Conservation (phyloP, 1,284 basidiomycete species). For the Pseudozyma tsukubaensis region DNA sequence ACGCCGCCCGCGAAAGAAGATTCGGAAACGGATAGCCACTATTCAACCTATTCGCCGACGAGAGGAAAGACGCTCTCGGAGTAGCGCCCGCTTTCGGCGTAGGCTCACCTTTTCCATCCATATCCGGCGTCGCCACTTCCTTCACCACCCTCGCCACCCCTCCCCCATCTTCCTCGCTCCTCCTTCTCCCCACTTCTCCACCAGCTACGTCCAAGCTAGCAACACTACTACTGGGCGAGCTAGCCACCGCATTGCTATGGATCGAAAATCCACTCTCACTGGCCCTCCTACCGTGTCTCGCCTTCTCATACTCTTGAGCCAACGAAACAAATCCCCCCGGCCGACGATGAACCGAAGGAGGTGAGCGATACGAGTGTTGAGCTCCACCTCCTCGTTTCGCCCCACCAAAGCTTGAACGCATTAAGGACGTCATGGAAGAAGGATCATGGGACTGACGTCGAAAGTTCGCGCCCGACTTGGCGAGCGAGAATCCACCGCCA, state of each 20-base stretch:
- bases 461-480: constrained; percentile 46
- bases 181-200: neutral
- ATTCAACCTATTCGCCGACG: neutral
- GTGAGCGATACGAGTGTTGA: constrained; percentile 21
- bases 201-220: constrained; percentile 25
- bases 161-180: neutral
- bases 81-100: constrained; percentile 36
- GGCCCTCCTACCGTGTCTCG: constrained; percentile 20
- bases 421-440: constrained; percentile 3
- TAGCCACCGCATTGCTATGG: constrained; percentile 36
- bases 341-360: constrained; percentile 39
- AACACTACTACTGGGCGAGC: constrained; percentile 41
- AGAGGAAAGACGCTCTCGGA: constrained; percentile 23
- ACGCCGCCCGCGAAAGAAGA: constrained; percentile 12
- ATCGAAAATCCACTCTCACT: constrained; percentile 38
- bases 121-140: constrained; percentile 3
- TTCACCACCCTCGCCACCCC: neutral
- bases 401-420: constrained; percentile 14
- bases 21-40: constrained; percentile 33
- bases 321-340: constrained; percentile 49
- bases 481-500: constrained; percentile 48
- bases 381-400: constrained; percentile 7
- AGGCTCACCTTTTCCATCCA: constrained; percentile 14
- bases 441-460: constrained; percentile 28
- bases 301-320: constrained; percentile 43